Percentiles rank a stretch among this genome's conserved stretches.
phyloP scores from a whole-genome alignment of 2,329 filamentous ascomycete species.

The Neofusicoccum laricinum region DNA sequence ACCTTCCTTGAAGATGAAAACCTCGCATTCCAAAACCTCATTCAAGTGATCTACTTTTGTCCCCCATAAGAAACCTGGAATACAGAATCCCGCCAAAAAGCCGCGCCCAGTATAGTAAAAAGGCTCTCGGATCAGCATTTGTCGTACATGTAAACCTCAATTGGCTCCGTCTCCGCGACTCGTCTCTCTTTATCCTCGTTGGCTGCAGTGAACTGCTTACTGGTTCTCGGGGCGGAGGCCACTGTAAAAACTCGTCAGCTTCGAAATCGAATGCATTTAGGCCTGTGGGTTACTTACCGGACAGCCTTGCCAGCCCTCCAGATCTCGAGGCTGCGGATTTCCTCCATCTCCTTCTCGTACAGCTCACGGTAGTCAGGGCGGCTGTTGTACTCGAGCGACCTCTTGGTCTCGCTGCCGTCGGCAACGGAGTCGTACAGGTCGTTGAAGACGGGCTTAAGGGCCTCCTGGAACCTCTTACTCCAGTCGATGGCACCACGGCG shows the following conservation, averaged over 20 bases:
- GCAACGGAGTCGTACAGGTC: conserved; percentile 90
- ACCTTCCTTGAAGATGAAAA: neutral
- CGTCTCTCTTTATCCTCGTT: neutral
- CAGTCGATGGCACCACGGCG: conserved; percentile 99
- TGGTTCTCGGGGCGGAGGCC: conserved; percentile 38
- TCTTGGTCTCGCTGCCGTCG: conserved; percentile 89
- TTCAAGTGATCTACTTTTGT: conserved; percentile 4
- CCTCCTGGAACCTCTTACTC: conserved; percentile 95
- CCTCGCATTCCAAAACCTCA: neutral
- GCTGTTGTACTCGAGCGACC: conserved; percentile 95
- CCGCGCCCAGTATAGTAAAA: conserved; percentile 12
- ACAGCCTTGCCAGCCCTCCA: conserved; percentile 98
- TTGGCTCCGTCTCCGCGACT: neutral
- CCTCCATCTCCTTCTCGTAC: conserved; percentile 97
- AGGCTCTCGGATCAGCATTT: conserved; percentile 11
- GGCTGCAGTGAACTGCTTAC: neutral
- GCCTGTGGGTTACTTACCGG: conserved; percentile 42
- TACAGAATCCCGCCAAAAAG: conserved; percentile 10
- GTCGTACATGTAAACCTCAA: conserved; percentile 2
- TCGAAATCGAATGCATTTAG: neutral
- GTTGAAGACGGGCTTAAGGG: conserved; percentile 98
- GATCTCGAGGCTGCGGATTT: conserved; percentile 98
- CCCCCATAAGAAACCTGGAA: conserved; percentile 5
- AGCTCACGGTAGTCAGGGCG: conserved; percentile 94
- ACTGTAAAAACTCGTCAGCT: neutral